These are phyloP conservation scores for Diplodia mutila DNA, from an alignment of 2,329 filamentous ascomycete genomes.

Conservation along the genomic window DNA sequence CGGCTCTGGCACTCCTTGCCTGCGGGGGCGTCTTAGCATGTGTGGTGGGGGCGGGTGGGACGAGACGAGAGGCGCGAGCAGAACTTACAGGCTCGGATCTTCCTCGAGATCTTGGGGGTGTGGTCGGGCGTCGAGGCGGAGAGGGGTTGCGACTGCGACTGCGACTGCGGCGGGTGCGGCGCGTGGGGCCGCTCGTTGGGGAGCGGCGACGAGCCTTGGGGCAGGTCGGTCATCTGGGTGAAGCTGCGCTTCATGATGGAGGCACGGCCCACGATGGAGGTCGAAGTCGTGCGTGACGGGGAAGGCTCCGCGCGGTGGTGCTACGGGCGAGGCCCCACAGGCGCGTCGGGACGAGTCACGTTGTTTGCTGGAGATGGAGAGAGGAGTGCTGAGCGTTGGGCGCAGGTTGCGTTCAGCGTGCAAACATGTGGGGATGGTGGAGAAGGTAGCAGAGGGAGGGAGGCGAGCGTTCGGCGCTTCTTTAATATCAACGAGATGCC, in stretches of 20 bases:
- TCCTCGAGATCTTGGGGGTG: constrained; percentile 26
- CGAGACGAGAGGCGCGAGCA: neutral
- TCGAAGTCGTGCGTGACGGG: neutral
- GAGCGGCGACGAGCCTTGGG: neutral
- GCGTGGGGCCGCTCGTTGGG: neutral
- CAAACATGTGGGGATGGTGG: constrained; percentile 15
- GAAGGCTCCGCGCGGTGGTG: neutral
- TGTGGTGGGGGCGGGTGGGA: neutral
- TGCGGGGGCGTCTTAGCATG: constrained; percentile 25
- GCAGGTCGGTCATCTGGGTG: constrained; percentile 23
- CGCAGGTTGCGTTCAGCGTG: constrained; percentile 12
- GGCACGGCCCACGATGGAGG: neutral
- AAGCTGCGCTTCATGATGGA: constrained; percentile 25
- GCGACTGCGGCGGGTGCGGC: constrained; percentile 21
- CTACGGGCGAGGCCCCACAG: constrained; percentile 5
- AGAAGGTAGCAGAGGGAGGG: constrained; percentile 1
- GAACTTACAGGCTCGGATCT: constrained; percentile 26
- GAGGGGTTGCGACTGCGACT: constrained; percentile 9
- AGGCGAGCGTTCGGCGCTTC: constrained; percentile 16
- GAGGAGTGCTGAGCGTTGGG: neutral
- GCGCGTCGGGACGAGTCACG: constrained; percentile 9
- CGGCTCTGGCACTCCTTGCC: constrained; percentile 42
- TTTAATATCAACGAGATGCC: constrained; percentile 15
- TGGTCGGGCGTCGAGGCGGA: constrained; percentile 12
- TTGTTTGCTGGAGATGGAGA: neutral